Base-by-base conservation (phyloP, 257 asterid genomes). In the Thymus quinquecostatus region DNA sequence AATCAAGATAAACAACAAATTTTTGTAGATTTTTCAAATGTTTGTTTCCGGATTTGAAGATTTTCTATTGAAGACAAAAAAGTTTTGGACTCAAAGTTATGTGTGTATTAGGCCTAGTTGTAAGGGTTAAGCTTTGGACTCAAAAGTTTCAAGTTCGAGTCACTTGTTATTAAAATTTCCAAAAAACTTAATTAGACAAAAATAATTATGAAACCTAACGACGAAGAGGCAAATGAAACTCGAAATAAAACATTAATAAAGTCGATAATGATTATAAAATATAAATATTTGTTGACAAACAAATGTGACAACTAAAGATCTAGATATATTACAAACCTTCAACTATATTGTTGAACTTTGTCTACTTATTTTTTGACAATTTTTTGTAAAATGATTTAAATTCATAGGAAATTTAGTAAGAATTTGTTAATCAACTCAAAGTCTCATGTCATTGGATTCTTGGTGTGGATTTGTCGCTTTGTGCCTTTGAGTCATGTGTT, bases 401-500 rank as follows among this genome's bases (percentile, higher is more conserved):
- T 43, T 62, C 54, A 33, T 38, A 21, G 13, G 14, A 40, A 11
- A 30, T 50, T 33, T 29, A 29, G 43, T 29, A 29, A 41, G 71
- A 10, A 14, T 21, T 33, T 5, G 41, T 38, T 44, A 38, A 38
- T 61, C 62, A 47, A 56, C 30, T 28, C 57, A 70, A 55, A 28
- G 32, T 40, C 21, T 21, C 45, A 11, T 75, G 58, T 50, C 84
- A 49, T 80, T 76, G 84, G 84, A 76, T 80, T 76, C 84, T 73
- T 73, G 62, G 60, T 63, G 14, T n/a, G 40, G 48, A 61, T 33
- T 68, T 80, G 79, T 80, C 84, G 77, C 64, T 13, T 71, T 71
- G 73, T 56, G 78, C 45, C 64, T 70, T 66, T 60, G 68, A 60
- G 36, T 43, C 69, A 68, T 72, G 75, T 73, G 69, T 64, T 76